A percentile compares a stretch with the other conserved stretches of the same genome.
These are phyloP conservation scores for Phytophthora pluvialis DNA, from an alignment of 352 stramenopile genomes.

Conservation along the genomic window DNA sequence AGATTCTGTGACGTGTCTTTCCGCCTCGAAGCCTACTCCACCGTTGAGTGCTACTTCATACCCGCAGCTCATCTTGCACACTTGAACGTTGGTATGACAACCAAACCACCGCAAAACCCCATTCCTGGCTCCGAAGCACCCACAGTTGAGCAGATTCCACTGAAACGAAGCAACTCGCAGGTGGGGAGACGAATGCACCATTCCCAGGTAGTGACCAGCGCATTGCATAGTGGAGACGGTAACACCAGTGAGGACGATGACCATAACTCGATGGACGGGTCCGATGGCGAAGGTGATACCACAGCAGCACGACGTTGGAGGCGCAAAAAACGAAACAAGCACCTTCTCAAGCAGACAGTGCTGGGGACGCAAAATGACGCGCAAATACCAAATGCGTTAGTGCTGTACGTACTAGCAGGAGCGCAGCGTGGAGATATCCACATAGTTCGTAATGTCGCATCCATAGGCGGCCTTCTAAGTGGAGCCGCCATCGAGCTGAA, in stretches of 20 bases:
- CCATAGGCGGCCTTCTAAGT: constrained; percentile 58
- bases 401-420: constrained; percentile 82
- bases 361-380: constrained; percentile 58
- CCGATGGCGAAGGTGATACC: constrained; percentile 18
- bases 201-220: constrained; percentile 45
- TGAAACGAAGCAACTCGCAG: constrained; percentile 33
- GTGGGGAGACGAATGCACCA: constrained; percentile 33
- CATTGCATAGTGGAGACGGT: constrained; percentile 16
- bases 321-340: constrained; percentile 80
- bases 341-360: constrained; percentile 66
- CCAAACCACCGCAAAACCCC: constrained; percentile 1
- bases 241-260: constrained; percentile 27
- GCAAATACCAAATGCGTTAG: constrained; percentile 59
- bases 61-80: constrained; percentile 41
- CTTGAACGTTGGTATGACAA: constrained; percentile 7
- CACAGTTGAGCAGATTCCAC: background rate
- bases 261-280: constrained; percentile 5
- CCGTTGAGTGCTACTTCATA: constrained; percentile 68
- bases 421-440: constrained; percentile 81
- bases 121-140: background rate
- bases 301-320: constrained; percentile 58
- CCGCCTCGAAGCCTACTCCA: constrained; percentile 43
- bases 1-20: constrained; percentile 22
- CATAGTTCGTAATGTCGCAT: constrained; percentile 70
- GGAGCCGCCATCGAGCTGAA: constrained; percentile 76